Base-by-base conservation (phyloP, 2,329 filamentous ascomycete species). In the Leptographium wingfieldii region DNA sequence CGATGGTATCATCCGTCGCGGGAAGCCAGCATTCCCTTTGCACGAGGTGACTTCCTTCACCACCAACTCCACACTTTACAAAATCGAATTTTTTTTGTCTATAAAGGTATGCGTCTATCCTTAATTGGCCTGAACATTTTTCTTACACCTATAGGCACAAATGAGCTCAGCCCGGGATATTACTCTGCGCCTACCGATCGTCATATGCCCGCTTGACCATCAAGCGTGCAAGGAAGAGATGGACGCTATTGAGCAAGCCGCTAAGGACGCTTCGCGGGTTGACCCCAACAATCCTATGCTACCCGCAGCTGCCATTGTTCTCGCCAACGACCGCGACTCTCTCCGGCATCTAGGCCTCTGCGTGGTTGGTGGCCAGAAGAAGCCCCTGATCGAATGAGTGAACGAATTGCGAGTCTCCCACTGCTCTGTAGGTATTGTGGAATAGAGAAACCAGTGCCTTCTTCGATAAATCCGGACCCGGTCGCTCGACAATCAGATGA, bases 161-260 rank as follows among this genome's bases (percentile, higher is more conserved):
- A 80, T 97, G 73, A 90, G 88, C 58, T 88, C 87, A 54, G 90
- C 92, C 29, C 85, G 88, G 73, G 92, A 99, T 70, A 95, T 99
- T 59, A 79, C 85, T 35, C 80, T 97, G 52, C 84, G 92, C 58
- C 90, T 97, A 72, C 91, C 90, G 5, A 96, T 99, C 61, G 90
- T 97, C 40, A 94, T 97, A 57, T 97, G 92, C 68, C 92, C 94
- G 0, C 84, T 96, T 63, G 94, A 99, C 69, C 90, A 96, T 69
- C 90, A 95, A 65, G 89, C 87, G 19, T 99, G 94, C 75, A 96
- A 95, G 72, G 92, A 96, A 70, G 94, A 97, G 74, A 96, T 99
- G 90, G 92, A 96, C 68, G 92, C 92, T 46, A 97, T 99, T 64
- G 92, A 96, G 70, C 90, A 96, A 73, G 89, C 94, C 0, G 94